Conservation (phyloP, 192 early-diverging fungal species). For the Coemansia sp. region DNA sequence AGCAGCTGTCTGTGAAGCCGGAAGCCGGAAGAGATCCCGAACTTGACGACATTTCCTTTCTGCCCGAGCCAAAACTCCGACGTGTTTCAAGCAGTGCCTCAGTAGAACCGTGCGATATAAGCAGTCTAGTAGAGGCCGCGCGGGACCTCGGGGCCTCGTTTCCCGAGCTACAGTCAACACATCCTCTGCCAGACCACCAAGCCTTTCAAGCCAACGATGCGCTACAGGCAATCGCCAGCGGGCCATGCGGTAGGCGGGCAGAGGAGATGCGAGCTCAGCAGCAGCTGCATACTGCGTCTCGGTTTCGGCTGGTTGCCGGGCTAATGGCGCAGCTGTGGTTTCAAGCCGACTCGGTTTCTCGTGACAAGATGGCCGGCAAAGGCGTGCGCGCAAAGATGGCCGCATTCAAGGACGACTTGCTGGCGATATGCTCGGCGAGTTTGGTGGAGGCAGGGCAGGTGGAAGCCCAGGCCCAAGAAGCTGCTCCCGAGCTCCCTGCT, state of each 20-base stretch:
- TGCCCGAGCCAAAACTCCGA: slow-evolving; percentile 4
- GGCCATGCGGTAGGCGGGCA: neutral
- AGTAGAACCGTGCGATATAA: slow-evolving; percentile 16
- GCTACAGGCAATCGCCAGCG: slow-evolving; percentile 13
- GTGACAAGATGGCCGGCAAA: slow-evolving; percentile 19
- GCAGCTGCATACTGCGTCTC: slow-evolving; percentile 35
- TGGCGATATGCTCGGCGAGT: slow-evolving; percentile 35
- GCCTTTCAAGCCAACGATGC: slow-evolving; percentile 25
- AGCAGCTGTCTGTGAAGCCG: slow-evolving; percentile 48
- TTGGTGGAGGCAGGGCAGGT: slow-evolving; percentile 43
- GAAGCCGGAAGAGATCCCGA: slow-evolving; percentile 38
- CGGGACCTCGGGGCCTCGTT: slow-evolving; percentile 31
- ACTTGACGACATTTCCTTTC: slow-evolving; percentile 19
- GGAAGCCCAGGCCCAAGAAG: slow-evolving; percentile 31
- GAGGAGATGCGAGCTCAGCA: slow-evolving; percentile 31
- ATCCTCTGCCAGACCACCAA: slow-evolving; percentile 27
- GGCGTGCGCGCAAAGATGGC: slow-evolving; percentile 9
- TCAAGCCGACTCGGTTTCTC: slow-evolving; percentile 11
- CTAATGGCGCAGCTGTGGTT: slow-evolving; percentile 33
- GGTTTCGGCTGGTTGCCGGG: slow-evolving; percentile 39
- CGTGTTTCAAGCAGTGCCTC: slow-evolving; percentile 6
- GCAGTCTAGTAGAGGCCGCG: slow-evolving; percentile 20
- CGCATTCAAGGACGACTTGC: slow-evolving; percentile 19
- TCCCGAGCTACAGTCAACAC: slow-evolving; percentile 45
- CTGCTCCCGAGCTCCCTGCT: neutral